Conservation (phyloP, 2,329 filamentous ascomycete genomes). For the Chalaropsis thielavioides region DNA sequence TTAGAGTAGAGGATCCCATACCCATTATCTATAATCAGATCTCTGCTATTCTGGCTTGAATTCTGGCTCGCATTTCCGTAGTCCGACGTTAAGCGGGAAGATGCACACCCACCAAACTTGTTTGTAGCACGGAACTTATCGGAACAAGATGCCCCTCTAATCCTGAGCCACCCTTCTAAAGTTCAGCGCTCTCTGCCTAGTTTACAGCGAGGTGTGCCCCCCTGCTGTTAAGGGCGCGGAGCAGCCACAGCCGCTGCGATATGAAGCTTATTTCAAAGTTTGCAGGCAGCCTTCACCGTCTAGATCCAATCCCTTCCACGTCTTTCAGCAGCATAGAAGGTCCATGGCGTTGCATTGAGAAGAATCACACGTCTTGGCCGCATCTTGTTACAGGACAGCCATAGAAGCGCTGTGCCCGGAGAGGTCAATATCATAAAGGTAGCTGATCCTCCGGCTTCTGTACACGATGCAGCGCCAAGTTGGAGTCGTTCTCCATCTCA, state of each 20-base stretch:
- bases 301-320: neutral
- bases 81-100: too few species aligned
- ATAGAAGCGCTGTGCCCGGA: neutral
- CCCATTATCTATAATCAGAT: too few species aligned
- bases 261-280: neutral
- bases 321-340: neutral
- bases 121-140: neutral
- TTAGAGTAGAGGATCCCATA: too few species aligned
- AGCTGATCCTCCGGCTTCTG: neutral
- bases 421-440: neutral
- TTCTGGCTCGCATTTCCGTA: too few species aligned
- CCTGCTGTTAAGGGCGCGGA: too few species aligned
- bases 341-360: constrained; percentile 1
- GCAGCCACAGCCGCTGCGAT: neutral
- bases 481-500: neutral
- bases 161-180: neutral
- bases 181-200: neutral
- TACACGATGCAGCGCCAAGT: neutral
- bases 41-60: too few species aligned
- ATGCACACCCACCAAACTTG: too few species aligned
- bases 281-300: neutral
- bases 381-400: neutral
- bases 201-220: too few species aligned
- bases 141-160: neutral
- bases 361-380: neutral